phyloP scores from a whole-genome alignment of 305 asterid genomes.

The Andrographis paniculata region DNA sequence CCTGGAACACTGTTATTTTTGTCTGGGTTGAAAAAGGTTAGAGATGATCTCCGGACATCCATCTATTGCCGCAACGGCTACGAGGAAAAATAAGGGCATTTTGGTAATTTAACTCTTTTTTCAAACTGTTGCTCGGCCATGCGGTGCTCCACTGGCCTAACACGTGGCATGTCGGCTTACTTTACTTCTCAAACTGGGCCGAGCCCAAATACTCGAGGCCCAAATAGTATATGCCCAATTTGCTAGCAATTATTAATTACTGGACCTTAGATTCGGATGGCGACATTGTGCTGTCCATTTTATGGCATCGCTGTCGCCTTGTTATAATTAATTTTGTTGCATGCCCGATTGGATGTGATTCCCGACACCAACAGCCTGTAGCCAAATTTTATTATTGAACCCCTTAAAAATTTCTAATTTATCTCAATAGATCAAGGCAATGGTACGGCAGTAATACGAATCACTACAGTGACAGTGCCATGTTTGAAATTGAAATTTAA shows the following conservation, averaged over 20 bases:
- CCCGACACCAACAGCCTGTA: too few species aligned
- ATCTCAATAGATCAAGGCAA: too few species aligned
- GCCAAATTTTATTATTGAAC: too few species aligned
- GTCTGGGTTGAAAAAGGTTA: slow-evolving; percentile 19
- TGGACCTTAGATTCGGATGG: background rate
- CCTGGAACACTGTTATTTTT: slow-evolving; percentile 15
- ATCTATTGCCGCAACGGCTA: slow-evolving; percentile 39
- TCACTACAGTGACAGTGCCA: too few species aligned
- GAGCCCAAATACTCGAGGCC: slow-evolving; percentile 13
- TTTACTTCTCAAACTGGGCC: slow-evolving; percentile 2
- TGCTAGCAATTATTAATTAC: background rate
- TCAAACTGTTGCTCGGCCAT: slow-evolving; percentile 22
- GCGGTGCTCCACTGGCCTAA: slow-evolving; percentile 13
- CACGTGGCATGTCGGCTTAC: slow-evolving; percentile 30
- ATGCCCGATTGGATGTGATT: background rate
- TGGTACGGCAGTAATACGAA: too few species aligned
- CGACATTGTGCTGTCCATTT: background rate
- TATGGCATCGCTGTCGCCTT: background rate
- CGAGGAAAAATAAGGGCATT: slow-evolving; percentile 23
- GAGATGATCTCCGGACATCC: too few species aligned
- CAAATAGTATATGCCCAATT: background rate
- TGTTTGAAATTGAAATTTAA: too few species aligned
- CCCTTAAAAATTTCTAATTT: too few species aligned
- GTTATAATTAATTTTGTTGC: background rate
- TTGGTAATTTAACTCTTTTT: slow-evolving; percentile 6